phyloP scores from a whole-genome alignment of 2,329 filamentous ascomycete genomes.

The Aspergillus aculeatinus region DNA sequence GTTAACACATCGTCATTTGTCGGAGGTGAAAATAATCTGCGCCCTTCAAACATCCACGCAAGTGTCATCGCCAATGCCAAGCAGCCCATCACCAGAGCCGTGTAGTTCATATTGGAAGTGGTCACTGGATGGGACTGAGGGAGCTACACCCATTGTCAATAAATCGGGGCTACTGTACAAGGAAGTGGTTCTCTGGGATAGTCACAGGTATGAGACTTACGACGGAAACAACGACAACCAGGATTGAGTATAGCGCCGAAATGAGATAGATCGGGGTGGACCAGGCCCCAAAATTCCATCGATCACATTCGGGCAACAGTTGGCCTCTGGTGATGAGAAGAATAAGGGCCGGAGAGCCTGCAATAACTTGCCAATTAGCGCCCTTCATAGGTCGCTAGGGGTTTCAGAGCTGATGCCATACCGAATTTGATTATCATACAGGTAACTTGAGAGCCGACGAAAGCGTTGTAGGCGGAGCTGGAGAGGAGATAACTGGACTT shows the following conservation, averaged over 20 bases:
- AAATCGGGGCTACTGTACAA: neutral
- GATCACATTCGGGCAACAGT: neutral
- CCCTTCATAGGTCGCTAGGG: too few relatives aligned
- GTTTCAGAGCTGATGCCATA: neutral
- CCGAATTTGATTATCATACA: neutral
- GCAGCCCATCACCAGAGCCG: neutral
- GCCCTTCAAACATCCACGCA: neutral
- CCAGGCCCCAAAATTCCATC: neutral
- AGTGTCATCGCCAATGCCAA: neutral
- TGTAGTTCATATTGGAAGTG: neutral
- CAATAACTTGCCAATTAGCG: too few relatives aligned
- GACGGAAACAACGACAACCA: neutral
- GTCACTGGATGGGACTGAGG: neutral
- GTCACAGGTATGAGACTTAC: neutral
- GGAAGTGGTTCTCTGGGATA: neutral
- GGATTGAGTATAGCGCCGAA: neutral
- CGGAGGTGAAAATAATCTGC: neutral
- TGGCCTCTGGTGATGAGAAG: neutral
- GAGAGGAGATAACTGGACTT: neutral
- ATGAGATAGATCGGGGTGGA: neutral
- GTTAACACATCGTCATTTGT: too few relatives aligned
- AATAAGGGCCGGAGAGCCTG: neutral
- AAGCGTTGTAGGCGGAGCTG: neutral
- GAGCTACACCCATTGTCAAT: neutral
- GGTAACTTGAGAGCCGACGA: neutral